Evolutionary conservation across 2,329 filamentous ascomycete species (phyloP).

Genomic region (Penicillium sp.): DNA sequence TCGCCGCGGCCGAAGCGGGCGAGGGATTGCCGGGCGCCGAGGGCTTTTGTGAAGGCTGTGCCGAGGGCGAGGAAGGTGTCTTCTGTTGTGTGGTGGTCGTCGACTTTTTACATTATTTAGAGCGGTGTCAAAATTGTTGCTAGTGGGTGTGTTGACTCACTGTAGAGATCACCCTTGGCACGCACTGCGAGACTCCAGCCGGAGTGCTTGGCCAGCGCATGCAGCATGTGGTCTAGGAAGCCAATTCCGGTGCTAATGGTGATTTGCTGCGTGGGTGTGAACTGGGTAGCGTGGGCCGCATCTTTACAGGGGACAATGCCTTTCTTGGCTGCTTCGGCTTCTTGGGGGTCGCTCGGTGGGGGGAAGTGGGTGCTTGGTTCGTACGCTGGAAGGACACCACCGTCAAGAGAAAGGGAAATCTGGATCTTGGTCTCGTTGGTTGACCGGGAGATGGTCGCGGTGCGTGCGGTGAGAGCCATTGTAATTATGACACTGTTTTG

Average conservation of each 20-base stretch:
- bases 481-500: constrained; percentile 19
- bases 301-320: constrained; percentile 41
- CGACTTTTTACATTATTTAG: constrained; percentile 57
- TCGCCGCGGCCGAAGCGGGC: constrained; percentile 90
- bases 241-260: constrained; percentile 90
- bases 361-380: constrained; percentile 55
- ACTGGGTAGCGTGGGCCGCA: constrained; percentile 76
- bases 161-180: constrained; percentile 87
- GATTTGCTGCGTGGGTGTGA: constrained; percentile 80
- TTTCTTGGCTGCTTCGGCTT: constrained; percentile 50
- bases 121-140: not conserved
- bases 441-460: constrained; percentile 76
- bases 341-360: constrained; percentile 56
- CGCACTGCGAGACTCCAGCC: constrained; percentile 85
- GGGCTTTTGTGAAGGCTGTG: constrained; percentile 74
- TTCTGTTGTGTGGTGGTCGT: constrained; percentile 98
- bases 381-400: constrained; percentile 60
- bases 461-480: constrained; percentile 58
- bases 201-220: constrained; percentile 91
- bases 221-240: constrained; percentile 98
- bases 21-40: constrained; percentile 75
- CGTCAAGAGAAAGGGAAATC: constrained; percentile 88
- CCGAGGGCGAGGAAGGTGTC: constrained; percentile 92
- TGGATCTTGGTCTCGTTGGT: constrained; percentile 99
- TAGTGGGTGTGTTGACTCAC: constrained; percentile 50